phyloP scores from a whole-genome alignment of 1,284 basidiomycete genomes.

The Cutaneotrichosporon cavernicola region DNA sequence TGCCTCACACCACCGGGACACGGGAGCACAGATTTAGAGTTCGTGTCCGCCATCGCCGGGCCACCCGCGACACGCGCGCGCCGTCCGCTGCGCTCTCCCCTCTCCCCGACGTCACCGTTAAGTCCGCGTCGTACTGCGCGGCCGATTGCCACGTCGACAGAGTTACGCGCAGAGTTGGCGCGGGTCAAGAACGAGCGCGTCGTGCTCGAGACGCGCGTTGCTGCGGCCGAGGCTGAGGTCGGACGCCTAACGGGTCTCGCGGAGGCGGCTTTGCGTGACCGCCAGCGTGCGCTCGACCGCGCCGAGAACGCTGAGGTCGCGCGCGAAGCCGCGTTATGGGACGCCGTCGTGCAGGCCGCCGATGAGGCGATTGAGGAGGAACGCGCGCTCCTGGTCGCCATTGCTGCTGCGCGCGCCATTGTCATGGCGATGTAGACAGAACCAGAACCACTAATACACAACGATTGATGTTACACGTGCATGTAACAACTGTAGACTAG shows the following conservation, averaged over 20 bases:
- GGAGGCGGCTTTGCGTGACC: constrained; percentile 16
- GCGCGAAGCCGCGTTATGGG: constrained; percentile 19
- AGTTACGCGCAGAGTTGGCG: constrained; percentile 12
- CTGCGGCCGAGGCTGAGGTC: constrained; percentile 14
- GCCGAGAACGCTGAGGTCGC: constrained; percentile 10
- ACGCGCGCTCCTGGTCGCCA: constrained; percentile 10
- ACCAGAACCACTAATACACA: too few species aligned
- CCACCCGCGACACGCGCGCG: background rate
- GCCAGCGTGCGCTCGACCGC: constrained; percentile 10
- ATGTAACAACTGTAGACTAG: constrained; percentile 7
- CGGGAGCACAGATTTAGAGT: background rate
- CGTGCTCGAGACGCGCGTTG: constrained; percentile 16
- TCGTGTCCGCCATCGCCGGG: background rate
- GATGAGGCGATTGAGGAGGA: constrained; percentile 25
- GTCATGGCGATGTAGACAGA: constrained; percentile 9
- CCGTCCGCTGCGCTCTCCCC: background rate
- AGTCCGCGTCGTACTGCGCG: background rate
- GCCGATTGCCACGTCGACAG: background rate
- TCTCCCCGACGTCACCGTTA: background rate
- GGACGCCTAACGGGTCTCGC: constrained; percentile 11
- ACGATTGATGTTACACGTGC: background rate
- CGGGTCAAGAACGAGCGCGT: constrained; percentile 14
- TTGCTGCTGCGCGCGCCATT: constrained; percentile 6
- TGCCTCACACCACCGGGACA: constrained; percentile 18
- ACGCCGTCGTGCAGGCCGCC: constrained; percentile 11